Evolutionary conservation across 2,329 filamentous ascomycete genomes (phyloP).

Genomic region (Colletotrichum sp.): DNA sequence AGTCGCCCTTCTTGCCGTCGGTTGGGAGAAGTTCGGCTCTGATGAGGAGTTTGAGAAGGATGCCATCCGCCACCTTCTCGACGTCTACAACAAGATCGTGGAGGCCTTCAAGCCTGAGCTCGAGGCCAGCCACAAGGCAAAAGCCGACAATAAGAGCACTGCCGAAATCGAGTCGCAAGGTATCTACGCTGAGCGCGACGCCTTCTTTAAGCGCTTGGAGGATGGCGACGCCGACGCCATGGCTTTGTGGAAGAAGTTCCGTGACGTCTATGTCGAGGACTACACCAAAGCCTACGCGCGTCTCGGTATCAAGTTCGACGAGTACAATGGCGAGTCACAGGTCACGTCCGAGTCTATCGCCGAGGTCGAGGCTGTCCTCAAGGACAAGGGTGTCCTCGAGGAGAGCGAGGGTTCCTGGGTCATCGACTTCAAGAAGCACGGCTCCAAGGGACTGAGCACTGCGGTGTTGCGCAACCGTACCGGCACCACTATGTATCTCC

Average conservation of each 20-base stretch:
- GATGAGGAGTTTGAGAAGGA: conserved; percentile 68
- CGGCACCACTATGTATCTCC: conserved; percentile 72
- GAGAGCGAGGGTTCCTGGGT: conserved; percentile 70
- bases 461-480: conserved; percentile 68
- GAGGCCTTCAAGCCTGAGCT: conserved; percentile 67
- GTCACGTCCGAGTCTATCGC: conserved; percentile 56
- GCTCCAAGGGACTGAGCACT: conserved; percentile 70
- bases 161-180: conserved; percentile 47
- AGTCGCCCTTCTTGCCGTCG: conserved; percentile 70
- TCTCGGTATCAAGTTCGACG: conserved; percentile 67
- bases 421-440: conserved; percentile 73
- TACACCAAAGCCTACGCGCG: conserved; percentile 65
- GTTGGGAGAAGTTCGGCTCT: conserved; percentile 70
- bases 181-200: conserved; percentile 57
- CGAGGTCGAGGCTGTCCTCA: conserved; percentile 62
- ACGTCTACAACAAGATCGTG: conserved; percentile 75
- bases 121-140: conserved; percentile 58
- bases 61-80: conserved; percentile 74
- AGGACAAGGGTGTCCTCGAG: conserved; percentile 66
- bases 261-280: conserved; percentile 62
- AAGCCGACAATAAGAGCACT: conserved; percentile 49
- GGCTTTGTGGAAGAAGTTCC: conserved; percentile 62
- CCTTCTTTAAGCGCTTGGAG: conserved; percentile 69
- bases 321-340: conserved; percentile 73
- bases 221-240: conserved; percentile 62